phyloP scores from a whole-genome alignment of 2,329 filamentous ascomycete species.

The Elsinoe australis region DNA sequence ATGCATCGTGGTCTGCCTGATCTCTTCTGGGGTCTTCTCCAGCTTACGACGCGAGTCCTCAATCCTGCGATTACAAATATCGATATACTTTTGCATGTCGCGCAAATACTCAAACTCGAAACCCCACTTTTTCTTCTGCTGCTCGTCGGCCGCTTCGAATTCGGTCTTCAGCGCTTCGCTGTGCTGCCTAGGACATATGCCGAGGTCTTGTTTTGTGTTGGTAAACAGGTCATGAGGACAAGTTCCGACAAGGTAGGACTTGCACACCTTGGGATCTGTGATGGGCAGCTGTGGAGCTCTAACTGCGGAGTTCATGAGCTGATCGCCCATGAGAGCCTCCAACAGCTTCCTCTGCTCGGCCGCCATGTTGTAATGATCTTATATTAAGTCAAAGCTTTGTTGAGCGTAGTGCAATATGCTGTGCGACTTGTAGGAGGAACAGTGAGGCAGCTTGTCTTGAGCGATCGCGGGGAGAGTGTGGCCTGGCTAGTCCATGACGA shows the following conservation, averaged over 20 bases:
- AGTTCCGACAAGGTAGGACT: conserved; percentile 84
- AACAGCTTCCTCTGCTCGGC: conserved; percentile 98
- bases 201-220: conserved; percentile 97
- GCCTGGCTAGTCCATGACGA: no score
- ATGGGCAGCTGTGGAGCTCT: conserved; percentile 77
- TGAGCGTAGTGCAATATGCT: no score
- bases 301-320: conserved; percentile 68
- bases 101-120: conserved; percentile 97
- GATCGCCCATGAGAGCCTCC: conserved; percentile 75
- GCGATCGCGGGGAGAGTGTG: no score
- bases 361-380: conserved; percentile 73
- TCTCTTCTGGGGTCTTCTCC: conserved; percentile 97
- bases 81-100: conserved; percentile 93
- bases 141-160: conserved; percentile 65
- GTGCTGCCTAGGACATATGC: conserved; percentile 80
- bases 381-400: no score
- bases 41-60: conserved; percentile 80
- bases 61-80: conserved; percentile 91
- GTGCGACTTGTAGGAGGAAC: no score
- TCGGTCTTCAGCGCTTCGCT: conserved; percentile 81
- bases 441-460: no score
- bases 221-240: conserved; percentile 99
- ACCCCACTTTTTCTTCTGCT: conserved; percentile 68
- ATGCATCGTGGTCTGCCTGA: conserved; percentile 83
- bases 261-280: conserved; percentile 87